A percentile compares a stretch with the other conserved stretches of the same genome.
Conservation (phyloP, 2,329 filamentous ascomycete genomes). For the Leptographium galeiforme region DNA sequence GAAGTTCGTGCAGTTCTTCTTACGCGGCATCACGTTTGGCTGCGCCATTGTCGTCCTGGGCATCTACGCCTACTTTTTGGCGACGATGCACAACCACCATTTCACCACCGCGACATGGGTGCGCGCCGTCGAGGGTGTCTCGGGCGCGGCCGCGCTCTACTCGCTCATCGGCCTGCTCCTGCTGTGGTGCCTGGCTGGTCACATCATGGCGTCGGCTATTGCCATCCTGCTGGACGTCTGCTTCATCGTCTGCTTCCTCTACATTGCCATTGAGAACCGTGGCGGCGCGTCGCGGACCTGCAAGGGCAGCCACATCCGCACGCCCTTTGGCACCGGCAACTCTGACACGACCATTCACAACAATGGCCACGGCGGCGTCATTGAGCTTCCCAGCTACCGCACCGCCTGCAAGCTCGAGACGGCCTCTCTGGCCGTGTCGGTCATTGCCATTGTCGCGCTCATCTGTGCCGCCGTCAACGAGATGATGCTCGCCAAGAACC, state of each 20-base stretch:
- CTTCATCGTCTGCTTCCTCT: constrained; percentile 68
- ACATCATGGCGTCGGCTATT: constrained; percentile 57
- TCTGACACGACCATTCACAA: constrained; percentile 33
- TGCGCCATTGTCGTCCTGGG: constrained; percentile 61
- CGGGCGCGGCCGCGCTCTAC: constrained; percentile 64
- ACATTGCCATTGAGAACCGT: constrained; percentile 63
- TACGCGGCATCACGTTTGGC: constrained; percentile 62
- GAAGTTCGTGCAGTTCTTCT: constrained; percentile 53
- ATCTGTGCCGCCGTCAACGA: constrained; percentile 15
- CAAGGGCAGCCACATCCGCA: constrained; percentile 40
- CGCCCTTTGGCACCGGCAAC: constrained; percentile 54
- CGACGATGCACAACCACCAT: constrained; percentile 52
- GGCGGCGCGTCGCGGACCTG: constrained; percentile 53
- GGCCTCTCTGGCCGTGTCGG: constrained; percentile 62
- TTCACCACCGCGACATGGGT: constrained; percentile 49
- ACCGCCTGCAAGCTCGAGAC: constrained; percentile 62
- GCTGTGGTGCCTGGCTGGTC: constrained; percentile 67
- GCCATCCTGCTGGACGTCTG: constrained; percentile 64
- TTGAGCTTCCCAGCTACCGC: constrained; percentile 30
- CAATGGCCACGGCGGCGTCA: constrained; percentile 35
- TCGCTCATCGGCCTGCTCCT: constrained; percentile 57
- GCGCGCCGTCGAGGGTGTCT: constrained; percentile 65
- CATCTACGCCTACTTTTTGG: constrained; percentile 76
- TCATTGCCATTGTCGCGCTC: constrained; percentile 48
- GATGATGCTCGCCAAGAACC: constrained; percentile 16